phyloP scores from a whole-genome alignment of 1,139 yeast species.

The Kurtzmaniella quercitrusa region DNA sequence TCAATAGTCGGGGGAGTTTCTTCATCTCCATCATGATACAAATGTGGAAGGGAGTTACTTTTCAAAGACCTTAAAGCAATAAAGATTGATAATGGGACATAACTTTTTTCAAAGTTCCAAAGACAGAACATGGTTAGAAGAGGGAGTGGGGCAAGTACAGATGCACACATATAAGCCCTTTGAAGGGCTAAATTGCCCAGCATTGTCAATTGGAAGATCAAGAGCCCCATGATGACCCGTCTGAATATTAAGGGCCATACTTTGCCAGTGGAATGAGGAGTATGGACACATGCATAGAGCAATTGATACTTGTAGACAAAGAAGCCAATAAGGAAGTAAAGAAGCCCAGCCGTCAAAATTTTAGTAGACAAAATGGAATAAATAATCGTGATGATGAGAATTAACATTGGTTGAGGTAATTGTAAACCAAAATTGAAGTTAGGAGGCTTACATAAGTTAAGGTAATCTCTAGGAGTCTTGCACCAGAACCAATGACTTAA shows the following conservation, averaged over 20 bases:
- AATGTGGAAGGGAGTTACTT: constrained; percentile 12
- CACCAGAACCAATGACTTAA: constrained; percentile 43
- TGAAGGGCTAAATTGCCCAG: constrained; percentile 82
- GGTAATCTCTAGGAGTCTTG: constrained; percentile 57
- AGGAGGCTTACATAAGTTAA: constrained; percentile 49
- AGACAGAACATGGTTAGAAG: constrained; percentile 59
- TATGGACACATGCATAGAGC: constrained; percentile 63
- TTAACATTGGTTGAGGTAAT: constrained; percentile 61
- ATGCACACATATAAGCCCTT: constrained; percentile 71
- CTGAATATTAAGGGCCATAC: constrained; percentile 67
- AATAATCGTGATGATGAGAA: constrained; percentile 56
- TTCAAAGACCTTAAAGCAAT: constrained; percentile 69
- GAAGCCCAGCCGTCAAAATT: constrained; percentile 58
- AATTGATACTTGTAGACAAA: constrained; percentile 65
- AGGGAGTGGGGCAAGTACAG: constrained; percentile 72
- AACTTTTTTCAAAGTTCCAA: constrained; percentile 79
- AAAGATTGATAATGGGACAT: constrained; percentile 74
- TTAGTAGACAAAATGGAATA: constrained; percentile 65
- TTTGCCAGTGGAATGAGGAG: constrained; percentile 68
- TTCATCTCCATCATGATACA: constrained; percentile 16
- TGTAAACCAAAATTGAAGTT: constrained; percentile 62
- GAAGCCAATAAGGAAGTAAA: constrained; percentile 59
- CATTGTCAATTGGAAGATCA: constrained; percentile 80
- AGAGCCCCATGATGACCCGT: constrained; percentile 52
- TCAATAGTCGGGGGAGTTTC: neutral